Conservation (phyloP, 2,329 filamentous ascomycete species). For the Ophiosphaerella korrae region DNA sequence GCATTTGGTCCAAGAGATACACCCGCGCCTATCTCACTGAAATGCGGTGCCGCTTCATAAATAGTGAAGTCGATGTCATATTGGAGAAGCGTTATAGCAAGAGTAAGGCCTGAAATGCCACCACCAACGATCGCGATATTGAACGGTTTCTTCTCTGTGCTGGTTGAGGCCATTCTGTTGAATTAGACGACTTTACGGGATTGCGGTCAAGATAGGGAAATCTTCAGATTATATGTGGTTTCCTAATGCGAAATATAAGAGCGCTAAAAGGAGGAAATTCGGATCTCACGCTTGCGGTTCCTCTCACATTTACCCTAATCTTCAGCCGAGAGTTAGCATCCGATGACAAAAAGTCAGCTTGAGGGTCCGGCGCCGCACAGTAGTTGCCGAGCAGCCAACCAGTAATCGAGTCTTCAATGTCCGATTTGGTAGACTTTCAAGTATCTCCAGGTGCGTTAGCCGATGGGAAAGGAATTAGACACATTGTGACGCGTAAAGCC, state of each 20-base stretch:
- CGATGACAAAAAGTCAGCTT: constrained; percentile 10
- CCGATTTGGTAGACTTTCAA: background rate
- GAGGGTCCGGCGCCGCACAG: constrained; percentile 8
- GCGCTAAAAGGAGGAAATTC: background rate
- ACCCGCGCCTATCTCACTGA: constrained; percentile 64
- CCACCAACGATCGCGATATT: constrained; percentile 64
- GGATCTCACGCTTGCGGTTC: constrained; percentile 4
- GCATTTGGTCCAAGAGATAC: constrained; percentile 63
- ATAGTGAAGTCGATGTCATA: constrained; percentile 55
- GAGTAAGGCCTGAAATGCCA: constrained; percentile 62
- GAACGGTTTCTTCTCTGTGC: constrained; percentile 42
- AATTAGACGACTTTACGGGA: no score
- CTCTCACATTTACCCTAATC: constrained; percentile 1
- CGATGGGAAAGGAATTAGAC: constrained; percentile 4
- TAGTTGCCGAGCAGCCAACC: background rate
- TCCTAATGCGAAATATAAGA: no score
- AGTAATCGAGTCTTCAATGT: no score
- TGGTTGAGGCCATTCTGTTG: constrained; percentile 22
- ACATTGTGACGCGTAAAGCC: no score
- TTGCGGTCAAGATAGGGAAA: no score
- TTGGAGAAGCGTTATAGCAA: constrained; percentile 59
- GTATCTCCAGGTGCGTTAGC: constrained; percentile 11
- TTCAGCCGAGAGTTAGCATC: constrained; percentile 15
- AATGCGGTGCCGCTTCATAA: constrained; percentile 61
- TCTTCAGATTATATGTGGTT: no score